Conservation (phyloP, 78 protist genomes). For the Planoprotostelium fungivorum region DNA sequence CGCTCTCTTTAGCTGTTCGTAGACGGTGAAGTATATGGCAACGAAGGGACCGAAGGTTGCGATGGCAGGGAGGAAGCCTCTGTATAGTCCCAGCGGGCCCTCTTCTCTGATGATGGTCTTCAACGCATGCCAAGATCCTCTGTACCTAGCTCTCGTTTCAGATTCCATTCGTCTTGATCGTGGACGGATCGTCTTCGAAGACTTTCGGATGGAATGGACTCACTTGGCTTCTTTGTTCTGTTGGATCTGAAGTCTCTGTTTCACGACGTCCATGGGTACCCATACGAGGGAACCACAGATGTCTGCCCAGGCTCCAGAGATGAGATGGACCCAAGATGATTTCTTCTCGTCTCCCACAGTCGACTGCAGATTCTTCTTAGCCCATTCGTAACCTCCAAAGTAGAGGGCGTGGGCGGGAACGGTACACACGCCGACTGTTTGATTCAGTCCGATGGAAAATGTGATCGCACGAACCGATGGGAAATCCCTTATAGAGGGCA, state of each 20-base stretch:
- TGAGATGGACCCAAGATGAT: slow-evolving; percentile 22
- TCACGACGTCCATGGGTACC: slow-evolving; percentile 68
- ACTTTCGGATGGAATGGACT: neutral
- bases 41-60: slow-evolving; percentile 53
- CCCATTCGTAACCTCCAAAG: slow-evolving; percentile 54
- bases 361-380: slow-evolving; percentile 6
- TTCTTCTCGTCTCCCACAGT: slow-evolving; percentile 5
- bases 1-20: slow-evolving; percentile 27
- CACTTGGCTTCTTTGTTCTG: slow-evolving; percentile 10
- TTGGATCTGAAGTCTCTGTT: slow-evolving; percentile 56
- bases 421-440: slow-evolving; percentile 26
- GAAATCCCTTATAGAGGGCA: slow-evolving; percentile 51
- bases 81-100: slow-evolving; percentile 41
- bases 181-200: neutral
- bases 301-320: slow-evolving; percentile 46
- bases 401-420: slow-evolving; percentile 72
- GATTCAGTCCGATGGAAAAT: neutral
- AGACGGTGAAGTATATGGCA: slow-evolving; percentile 47
- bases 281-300: slow-evolving; percentile 49
- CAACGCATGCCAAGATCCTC: slow-evolving; percentile 38
- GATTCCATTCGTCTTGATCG: neutral
- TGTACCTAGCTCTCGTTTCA: slow-evolving; percentile 8
- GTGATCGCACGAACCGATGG: slow-evolving; percentile 11
- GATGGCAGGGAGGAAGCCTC: slow-evolving; percentile 51
- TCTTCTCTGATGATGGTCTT: slow-evolving; percentile 29